Base-by-base conservation (phyloP, 371 early-diverging fungal species). In the Saksenaea oblongispora region DNA sequence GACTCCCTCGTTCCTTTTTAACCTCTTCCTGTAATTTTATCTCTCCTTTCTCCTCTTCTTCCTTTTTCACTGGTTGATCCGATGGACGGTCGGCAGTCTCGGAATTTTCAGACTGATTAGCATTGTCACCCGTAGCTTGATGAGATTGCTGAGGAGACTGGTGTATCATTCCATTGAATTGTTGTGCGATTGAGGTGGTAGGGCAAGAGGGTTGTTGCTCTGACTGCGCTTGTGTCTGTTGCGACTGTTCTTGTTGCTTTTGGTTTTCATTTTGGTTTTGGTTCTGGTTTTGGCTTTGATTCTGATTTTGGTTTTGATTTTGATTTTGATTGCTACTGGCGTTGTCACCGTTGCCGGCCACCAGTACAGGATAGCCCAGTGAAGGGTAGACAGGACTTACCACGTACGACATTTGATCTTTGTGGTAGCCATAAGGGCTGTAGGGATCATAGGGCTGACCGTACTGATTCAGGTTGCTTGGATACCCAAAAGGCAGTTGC, bases 391-490 rank as follows among this genome's bases (percentile, higher is more conserved):
- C 64, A 15, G 74, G 67, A 22, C 62, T 67, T 18, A 70, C 58
- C 26, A 70, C 57, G 24, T 69, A 69, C n/a, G 66, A 56, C 65
- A 65, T 61, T 36, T 69, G 65, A 35, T 69, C 67, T 41, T 64
- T 58, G 56, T 64, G 53, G 58, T 64, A 59, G n/a, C 59, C 64
- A 56, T 73, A 73, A 27, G 59, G 61, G n/a, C 67, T 56, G 58
- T 73, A 73, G 24, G 74, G 59, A 61, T 71, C 71, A 39, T 70
- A 65, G 13, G 67, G 67, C 44, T 74, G 71, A 9, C 68, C 71
- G 53, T 74, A 74, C 28, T 67, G 66, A 54, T 65, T 71, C 44
- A 70, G 37, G 22, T 55, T 65, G 51, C 64, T 62, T 14, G 68
- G 65, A 42, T 70, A 70, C 9, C 63, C 61, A 47, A 63, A 74